A percentile compares a stretch with the other conserved stretches of the same genome.
These are phyloP conservation scores for Penicillium sp. DNA, from an alignment of 2,329 filamentous ascomycete species.

Conservation along the genomic window DNA sequence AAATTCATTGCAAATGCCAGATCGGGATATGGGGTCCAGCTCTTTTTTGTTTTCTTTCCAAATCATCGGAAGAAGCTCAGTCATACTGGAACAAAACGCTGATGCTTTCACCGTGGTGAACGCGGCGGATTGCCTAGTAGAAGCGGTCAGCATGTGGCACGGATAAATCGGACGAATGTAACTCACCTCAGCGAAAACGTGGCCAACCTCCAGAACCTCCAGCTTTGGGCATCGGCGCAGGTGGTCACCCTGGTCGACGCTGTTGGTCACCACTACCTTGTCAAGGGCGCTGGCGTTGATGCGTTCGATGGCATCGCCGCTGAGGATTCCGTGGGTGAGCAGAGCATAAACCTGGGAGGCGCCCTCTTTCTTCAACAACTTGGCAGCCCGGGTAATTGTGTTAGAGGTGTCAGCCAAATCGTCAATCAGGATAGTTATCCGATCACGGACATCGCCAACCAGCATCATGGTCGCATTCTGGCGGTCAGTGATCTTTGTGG, in stretches of 20 bases:
- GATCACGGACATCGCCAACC: slow-evolving; percentile 78
- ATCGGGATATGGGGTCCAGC: slow-evolving; percentile 6
- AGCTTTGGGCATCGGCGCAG: slow-evolving; percentile 76
- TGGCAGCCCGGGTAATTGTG: slow-evolving; percentile 93
- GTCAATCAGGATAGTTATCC: slow-evolving; percentile 86
- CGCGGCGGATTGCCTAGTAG: slow-evolving; percentile 74
- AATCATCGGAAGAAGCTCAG: slow-evolving; percentile 38
- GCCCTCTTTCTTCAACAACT: slow-evolving; percentile 89
- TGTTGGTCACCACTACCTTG: slow-evolving; percentile 93
- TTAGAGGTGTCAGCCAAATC: slow-evolving; percentile 95
- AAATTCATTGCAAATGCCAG: slow-evolving; percentile 19
- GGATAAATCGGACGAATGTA: slow-evolving; percentile 1
- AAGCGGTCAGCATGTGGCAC: slow-evolving; percentile 27
- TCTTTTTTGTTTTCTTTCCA: slow-evolving; percentile 2
- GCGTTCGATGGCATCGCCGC: slow-evolving; percentile 88
- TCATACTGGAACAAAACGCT: slow-evolving; percentile 90
- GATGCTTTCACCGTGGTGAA: slow-evolving; percentile 97
- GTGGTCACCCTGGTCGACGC: slow-evolving; percentile 84
- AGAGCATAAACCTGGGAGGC: slow-evolving; percentile 89
- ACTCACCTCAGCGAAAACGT: slow-evolving; percentile 80
- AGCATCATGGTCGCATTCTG: slow-evolving; percentile 88
- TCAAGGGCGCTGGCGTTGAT: slow-evolving; percentile 92
- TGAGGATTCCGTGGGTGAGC: slow-evolving; percentile 91
- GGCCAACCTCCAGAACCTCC: slow-evolving; percentile 84
- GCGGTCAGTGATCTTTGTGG: slow-evolving; percentile 80